Base-by-base conservation (phyloP, 129 eudicot species). In the Chrysanthemum seticuspe region DNA sequence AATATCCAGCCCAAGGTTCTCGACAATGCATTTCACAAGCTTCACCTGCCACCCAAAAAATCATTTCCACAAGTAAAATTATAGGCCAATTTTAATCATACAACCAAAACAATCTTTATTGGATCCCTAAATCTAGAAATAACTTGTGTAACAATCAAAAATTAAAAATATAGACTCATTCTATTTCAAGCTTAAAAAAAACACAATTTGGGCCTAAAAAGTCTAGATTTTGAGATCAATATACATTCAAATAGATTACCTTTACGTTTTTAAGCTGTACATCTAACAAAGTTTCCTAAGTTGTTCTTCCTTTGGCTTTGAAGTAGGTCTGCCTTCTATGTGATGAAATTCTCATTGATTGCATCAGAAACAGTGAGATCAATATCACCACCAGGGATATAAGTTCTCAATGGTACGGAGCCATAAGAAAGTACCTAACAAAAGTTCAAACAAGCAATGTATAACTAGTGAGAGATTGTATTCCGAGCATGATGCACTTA, bases 1-100 rank as follows among this genome's bases (percentile, higher is more conserved):
- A 56, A 94, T 84, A 76, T 94, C 99, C 31, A 94, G 96, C 58
- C 88, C 89, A 15, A 94, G 83, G 81, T 90, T 85, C 59, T 90
- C 84, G 59, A 94, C 96, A 71, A 94, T 83, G 85, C 99, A 94
- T 68, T 94, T 94, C 65, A 94, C 96, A 45, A 94, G 81, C 85
- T 90, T 94, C 65, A 94, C 99, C 98, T 94, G 89, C 75, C 70
- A 82, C 36, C 67, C 71, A 1, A 65, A 84, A 44, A 55, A 64
- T 50, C 36, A 49, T 68, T 74, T 58, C 76, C 76, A 53, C 13
- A 73, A 57, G 21, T 23, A 13, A 50, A 73, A 12, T 29, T 67
- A 45, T 48, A 4, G 34, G 23, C 48, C n/a, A 44, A 6, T 13
- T 14, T 14, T 8, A 70, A 31, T 13, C 54, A 27, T n/a, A 69